A percentile compares a stretch with the other conserved stretches of the same genome.
Conservation (phyloP, 305 asterid species). For the Ajuga reptans region DNA sequence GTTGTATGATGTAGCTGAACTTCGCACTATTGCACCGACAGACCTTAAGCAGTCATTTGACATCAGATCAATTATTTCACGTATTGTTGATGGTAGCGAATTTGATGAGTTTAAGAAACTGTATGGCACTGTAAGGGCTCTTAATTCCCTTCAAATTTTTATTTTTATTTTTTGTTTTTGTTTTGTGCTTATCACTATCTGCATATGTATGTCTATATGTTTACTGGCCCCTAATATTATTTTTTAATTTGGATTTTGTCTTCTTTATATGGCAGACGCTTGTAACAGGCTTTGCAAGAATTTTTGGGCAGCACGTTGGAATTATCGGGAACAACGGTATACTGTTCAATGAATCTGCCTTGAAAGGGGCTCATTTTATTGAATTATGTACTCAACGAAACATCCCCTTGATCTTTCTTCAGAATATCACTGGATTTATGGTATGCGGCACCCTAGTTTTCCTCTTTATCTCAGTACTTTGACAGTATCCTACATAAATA, state of each 20-base stretch:
- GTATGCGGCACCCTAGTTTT: constrained; percentile 31
- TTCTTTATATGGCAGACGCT: constrained; percentile 53
- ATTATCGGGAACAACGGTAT: constrained; percentile 88
- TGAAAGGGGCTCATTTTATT: constrained; percentile 91
- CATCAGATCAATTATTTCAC: constrained; percentile 69
- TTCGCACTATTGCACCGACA: constrained; percentile 83
- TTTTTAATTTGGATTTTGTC: constrained; percentile 14
- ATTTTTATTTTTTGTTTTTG: no score
- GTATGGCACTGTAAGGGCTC: constrained; percentile 88
- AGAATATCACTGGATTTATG: constrained; percentile 93
- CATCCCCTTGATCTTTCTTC: constrained; percentile 87
- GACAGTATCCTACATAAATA: not conserved
- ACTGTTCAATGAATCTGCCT: constrained; percentile 84
- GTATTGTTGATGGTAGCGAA: constrained; percentile 83
- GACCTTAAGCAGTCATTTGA: constrained; percentile 87
- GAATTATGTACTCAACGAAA: constrained; percentile 83
- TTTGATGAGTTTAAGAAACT: constrained; percentile 97
- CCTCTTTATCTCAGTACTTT: not conserved
- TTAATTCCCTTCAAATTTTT: constrained; percentile 17
- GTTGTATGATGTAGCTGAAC: constrained; percentile 63
- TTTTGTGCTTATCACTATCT: constrained; percentile 5
- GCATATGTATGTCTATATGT: not conserved
- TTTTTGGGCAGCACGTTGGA: constrained; percentile 83
- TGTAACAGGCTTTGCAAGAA: constrained; percentile 86
- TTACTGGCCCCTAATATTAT: not conserved